Conservation (phyloP, 768 basidiomycete genomes). For the Pholiota molesta region DNA sequence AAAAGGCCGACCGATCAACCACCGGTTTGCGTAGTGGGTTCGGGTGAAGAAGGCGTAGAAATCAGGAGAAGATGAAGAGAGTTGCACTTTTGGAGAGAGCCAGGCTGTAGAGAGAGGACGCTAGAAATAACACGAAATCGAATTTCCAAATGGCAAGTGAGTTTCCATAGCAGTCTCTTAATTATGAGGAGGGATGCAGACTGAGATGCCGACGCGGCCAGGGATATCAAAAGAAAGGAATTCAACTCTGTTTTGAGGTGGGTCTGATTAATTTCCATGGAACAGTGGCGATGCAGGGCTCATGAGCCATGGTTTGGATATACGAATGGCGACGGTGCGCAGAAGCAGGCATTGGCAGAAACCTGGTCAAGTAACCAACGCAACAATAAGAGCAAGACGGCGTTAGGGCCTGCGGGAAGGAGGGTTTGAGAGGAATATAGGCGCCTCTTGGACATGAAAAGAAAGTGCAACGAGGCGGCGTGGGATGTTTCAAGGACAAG, state of each 20-base stretch:
- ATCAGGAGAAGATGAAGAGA: neutral
- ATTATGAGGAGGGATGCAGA: too few species aligned
- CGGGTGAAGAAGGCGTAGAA: neutral
- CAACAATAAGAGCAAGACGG: neutral
- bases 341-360: neutral
- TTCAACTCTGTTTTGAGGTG: neutral
- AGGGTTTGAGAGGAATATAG: neutral
- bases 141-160: neutral
- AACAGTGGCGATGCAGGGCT: neutral
- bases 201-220: neutral
- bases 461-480: neutral
- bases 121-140: neutral
- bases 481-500: conserved; percentile 19
- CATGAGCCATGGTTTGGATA: neutral
- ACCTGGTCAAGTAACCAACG: neutral
- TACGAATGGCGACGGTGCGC: neutral
- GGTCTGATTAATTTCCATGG: neutral
- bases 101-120: neutral
- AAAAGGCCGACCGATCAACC: neutral
- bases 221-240: neutral
- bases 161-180: neutral
- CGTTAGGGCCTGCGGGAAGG: neutral
- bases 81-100: neutral
- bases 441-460: conserved; percentile 1
- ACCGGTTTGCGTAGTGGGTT: neutral